Base-by-base conservation (phyloP, 2,329 filamentous ascomycete genomes). In the Fusarium lateritium region DNA sequence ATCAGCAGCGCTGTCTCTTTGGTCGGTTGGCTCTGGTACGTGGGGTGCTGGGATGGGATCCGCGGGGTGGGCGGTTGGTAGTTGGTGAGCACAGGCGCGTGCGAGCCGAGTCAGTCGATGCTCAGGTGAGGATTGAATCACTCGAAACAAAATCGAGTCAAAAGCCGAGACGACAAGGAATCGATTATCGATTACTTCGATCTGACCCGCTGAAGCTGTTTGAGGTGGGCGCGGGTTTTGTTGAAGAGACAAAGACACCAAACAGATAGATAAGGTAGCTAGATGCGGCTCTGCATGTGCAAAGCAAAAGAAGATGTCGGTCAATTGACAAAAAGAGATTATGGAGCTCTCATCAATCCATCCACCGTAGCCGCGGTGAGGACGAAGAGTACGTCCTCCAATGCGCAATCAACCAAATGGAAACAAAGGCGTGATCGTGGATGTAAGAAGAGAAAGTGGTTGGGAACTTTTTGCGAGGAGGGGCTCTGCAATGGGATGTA, bases 51-150 rank as follows among this genome's bases (percentile, higher is more conserved):
- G 58, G 64, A 63, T 69, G 65, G 68, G 68, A 71, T 67, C 56
- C 47, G 69, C 65, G 62, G 69, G 69, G 65, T 64, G 62, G 47
- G 63, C 65, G 64, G 45, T 69, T 57, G 56, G 46, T 43, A 45
- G 60, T 34, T 45, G 38, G 47, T 56, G 56, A 51, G 38, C 22
- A 46, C 44, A 55, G 62, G 68, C 72, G 69, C 62, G 62, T 59
- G 59, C 45, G 40, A 65, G 42, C 9, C 58, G 33, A 65, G 62
- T 74, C 69, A 75, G 73, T 69, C 72, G 72, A 75, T 71, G 62
- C 67, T 75, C 71, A 71, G 71, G 62, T 65, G 65, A 73, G 66
- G 60, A 70, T 56, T 60, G 54, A 71, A 39, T 53, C 61, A 61
- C 57, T 50, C 44, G 58, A 61, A 47, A 66, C 55, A 68, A 42